A percentile compares a stretch with the other conserved stretches of the same genome.
Conservation (phyloP, 2,329 filamentous ascomycete genomes). For the Septoria petroselini region DNA sequence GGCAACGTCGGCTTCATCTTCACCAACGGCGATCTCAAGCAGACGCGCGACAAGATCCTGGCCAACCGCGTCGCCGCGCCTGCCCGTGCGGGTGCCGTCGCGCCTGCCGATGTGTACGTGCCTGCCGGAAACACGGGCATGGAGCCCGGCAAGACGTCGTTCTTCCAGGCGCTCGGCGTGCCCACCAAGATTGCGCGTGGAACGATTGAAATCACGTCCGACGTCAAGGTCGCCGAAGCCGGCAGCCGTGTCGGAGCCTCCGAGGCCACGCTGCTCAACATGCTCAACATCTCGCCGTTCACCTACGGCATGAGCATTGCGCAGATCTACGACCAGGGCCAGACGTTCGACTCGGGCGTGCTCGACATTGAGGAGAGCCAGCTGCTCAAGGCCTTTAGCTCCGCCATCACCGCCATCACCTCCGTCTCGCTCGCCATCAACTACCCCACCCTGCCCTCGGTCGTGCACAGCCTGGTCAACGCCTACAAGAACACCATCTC, state of each 20-base stretch:
- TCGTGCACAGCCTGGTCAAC: constrained; percentile 97
- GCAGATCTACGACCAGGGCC: constrained; percentile 97
- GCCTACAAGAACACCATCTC: constrained; percentile 94
- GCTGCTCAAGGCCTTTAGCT: constrained; percentile 78
- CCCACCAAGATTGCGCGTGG: constrained; percentile 99
- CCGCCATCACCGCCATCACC: constrained; percentile 82
- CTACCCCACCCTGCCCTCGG: constrained; percentile 93
- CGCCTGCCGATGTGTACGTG: constrained; percentile 87
- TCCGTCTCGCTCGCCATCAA: constrained; percentile 85
- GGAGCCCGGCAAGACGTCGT: constrained; percentile 99
- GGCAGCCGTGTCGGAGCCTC: constrained; percentile 94
- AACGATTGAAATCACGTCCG: constrained; percentile 99
- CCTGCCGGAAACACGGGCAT: constrained; percentile 99
- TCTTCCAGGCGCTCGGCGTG: constrained; percentile 99
- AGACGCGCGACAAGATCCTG: constrained; percentile 88
- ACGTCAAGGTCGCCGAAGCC: constrained; percentile 96
- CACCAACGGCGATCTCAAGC: constrained; percentile 95
- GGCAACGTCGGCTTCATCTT: constrained; percentile 99
- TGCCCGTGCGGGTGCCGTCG: constrained; percentile 94
- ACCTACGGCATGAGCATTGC: constrained; percentile 96
- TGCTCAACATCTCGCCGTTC: constrained; percentile 99
- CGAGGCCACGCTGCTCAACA: constrained; percentile 97
- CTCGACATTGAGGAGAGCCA: constrained; percentile 94
- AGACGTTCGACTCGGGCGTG: constrained; percentile 80
- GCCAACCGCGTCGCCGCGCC: constrained; percentile 96